Base-by-base conservation (phyloP, 345 rosid genomes). In the Hypericum perforatum region DNA sequence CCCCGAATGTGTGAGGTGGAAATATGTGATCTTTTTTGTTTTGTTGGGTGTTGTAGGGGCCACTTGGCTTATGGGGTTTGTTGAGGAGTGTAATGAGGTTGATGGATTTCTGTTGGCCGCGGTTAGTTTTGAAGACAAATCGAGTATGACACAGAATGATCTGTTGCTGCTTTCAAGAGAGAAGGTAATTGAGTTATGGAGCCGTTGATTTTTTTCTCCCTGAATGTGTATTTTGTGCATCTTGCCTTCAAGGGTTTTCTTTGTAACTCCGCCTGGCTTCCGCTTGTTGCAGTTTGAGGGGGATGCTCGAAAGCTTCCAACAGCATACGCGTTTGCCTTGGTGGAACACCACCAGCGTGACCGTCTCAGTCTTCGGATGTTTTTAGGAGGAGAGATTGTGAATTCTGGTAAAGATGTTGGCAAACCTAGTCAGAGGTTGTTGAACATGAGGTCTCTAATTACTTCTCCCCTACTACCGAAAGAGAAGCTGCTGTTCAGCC, bases 291-390 rank as follows among this genome's bases (percentile, higher is more conserved):
- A 86, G 98, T 67, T 85, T 63, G 70, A 80, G 63, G 89, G 52
- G 60, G 67, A 70, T 40, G 41, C 52, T 45, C 48, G 54, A 45
- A 67, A 65, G 49, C 65, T 77, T 51, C 95, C 97, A n/a, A 66
- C 72, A 54, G 70, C 84, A 11, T 82, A 81, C 70, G 96, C 86
- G 36, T 91, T 87, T 78, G 98, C 96, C 41, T 54, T 88, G 57
- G 98, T 91, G 74, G 98, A 91, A 68, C 77, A 82, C 50, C 79
- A 70, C 45, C 80, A 79, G 57, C 69, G 55, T 39, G 65, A 52
- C 58, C 66, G 62, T 61, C 82, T 85, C 77, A 78, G 83, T 61
- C 96, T 91, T 53, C 77, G 88, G 65, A 88, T 87, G 98, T 83
- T 67, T 78, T 74, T 91, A 57, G 75, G 63, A 55, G 95, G 82